Percentiles rank a stretch among this genome's conserved stretches.
phyloP scores from a whole-genome alignment of 2,329 filamentous ascomycete genomes.

The Allantophomopsis cytisporea region DNA sequence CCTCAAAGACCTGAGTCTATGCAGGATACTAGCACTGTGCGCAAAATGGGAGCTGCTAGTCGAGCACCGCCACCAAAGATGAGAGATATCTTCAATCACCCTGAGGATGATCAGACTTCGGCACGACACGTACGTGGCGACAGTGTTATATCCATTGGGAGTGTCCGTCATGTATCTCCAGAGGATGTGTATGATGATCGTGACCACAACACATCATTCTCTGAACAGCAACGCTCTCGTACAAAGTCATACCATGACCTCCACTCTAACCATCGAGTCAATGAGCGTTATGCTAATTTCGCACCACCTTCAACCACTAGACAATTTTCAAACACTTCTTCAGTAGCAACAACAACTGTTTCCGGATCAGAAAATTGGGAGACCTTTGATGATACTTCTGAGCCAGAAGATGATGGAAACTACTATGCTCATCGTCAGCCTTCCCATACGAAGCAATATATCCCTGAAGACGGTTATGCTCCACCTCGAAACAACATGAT shows the following conservation, averaged over 20 bases:
- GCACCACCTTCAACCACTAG: conserved; percentile 26
- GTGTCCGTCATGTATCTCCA: conserved; percentile 48
- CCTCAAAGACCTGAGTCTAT: conserved; percentile 14
- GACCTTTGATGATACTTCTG: conserved; percentile 78
- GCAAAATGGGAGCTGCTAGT: conserved; percentile 34
- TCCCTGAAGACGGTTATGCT: conserved; percentile 25
- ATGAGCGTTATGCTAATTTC: conserved; percentile 17
- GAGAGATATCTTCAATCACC: conserved; percentile 60
- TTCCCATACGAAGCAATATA: conserved; percentile 51
- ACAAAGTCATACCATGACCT: conserved; percentile 3
- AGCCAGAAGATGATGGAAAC: conserved; percentile 65
- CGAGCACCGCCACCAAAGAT: conserved; percentile 80
- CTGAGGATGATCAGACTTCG: conserved; percentile 33
- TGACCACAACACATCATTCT: conserved; percentile 8
- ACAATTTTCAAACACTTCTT: conserved; percentile 57
- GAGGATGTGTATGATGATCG: conserved; percentile 81
- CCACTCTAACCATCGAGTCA: conserved; percentile 26
- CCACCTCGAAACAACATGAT: conserved; percentile 23
- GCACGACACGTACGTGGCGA: conserved; percentile 35
- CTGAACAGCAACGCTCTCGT: conserved; percentile 19
- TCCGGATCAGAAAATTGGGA: conserved; percentile 96
- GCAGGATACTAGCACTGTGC: conserved; percentile 16
- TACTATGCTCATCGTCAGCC: conserved; percentile 75
- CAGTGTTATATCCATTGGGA: conserved; percentile 34
- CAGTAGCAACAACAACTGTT: conserved; percentile 40